These are phyloP conservation scores for Bonnemaisonia californica DNA, from an alignment of 31 red algal genomes.

Conservation along the genomic window DNA sequence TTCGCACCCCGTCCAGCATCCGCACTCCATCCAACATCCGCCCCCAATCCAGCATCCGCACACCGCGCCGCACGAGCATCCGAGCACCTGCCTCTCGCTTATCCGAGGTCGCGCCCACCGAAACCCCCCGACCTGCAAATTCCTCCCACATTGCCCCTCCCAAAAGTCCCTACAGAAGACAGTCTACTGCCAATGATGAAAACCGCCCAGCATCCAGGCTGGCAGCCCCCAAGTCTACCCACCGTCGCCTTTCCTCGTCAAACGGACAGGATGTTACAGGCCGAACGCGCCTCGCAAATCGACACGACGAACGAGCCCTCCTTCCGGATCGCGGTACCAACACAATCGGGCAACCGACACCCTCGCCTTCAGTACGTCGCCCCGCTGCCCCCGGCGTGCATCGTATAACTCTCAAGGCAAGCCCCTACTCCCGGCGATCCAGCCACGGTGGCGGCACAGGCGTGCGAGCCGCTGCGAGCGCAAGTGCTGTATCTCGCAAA, in stretches of 20 bases:
- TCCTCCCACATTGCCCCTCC: background rate
- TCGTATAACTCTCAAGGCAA: slow-evolving; percentile 5
- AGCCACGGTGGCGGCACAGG: slow-evolving; percentile 3
- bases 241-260: background rate
- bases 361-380: slow-evolving; percentile 2
- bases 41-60: background rate
- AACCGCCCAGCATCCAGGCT: background rate
- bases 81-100: background rate
- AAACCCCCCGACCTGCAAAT: background rate
- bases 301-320: background rate
- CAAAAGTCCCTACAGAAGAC: background rate
- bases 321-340: slow-evolving; percentile 33
- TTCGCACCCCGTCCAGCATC: slow-evolving; percentile 3
- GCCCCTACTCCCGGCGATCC: slow-evolving; percentile 27
- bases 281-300: background rate
- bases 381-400: background rate
- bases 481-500: background rate
- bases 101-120: background rate
- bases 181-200: background rate
- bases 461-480: slow-evolving; percentile 5
- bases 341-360: background rate
- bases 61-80: background rate
- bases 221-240: background rate
- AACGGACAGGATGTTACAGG: background rate
- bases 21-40: background rate